These are phyloP conservation scores for Aureobasidium sp. DNA, from an alignment of 2,329 filamentous ascomycete species.

Conservation along the genomic window DNA sequence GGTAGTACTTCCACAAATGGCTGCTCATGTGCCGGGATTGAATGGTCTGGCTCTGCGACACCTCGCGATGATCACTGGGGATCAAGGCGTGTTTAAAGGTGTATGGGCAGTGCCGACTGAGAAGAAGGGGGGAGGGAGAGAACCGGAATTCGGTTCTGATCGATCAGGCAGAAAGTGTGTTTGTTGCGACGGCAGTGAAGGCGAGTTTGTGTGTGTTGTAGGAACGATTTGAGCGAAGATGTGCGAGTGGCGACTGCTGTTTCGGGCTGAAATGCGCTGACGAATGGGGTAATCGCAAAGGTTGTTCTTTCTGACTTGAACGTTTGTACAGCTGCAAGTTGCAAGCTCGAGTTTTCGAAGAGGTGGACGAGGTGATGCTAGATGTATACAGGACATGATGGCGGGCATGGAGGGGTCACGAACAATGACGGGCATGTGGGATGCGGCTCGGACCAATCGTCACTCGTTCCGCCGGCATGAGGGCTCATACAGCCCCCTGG, in stretches of 20 bases:
- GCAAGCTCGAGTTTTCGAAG: neutral
- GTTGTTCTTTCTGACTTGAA: neutral
- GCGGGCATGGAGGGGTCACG: conserved; percentile 8
- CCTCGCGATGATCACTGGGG: conserved; percentile 84
- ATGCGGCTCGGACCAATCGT: conserved; percentile 8
- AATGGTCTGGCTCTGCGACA: conserved; percentile 48
- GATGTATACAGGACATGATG: neutral
- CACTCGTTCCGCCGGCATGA: neutral
- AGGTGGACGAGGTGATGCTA: neutral
- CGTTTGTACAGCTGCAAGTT: neutral
- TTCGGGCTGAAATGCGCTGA: neutral
- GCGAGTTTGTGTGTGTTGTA: neutral
- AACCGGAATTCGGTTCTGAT: neutral
- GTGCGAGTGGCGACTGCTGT: conserved; percentile 12
- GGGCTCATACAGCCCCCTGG: neutral
- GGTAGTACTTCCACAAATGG: conserved; percentile 91
- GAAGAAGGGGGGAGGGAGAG: neutral
- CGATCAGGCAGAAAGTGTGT: neutral
- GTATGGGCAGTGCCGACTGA: conserved; percentile 44
- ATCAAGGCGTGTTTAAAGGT: conserved; percentile 92
- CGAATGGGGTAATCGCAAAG: neutral
- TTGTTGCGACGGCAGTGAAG: neutral
- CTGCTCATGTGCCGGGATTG: conserved; percentile 71
- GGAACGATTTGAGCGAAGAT: neutral
- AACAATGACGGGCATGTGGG: conserved; percentile 6